phyloP scores from a whole-genome alignment of 225 moss, liverwort and hornwort species.

The Pleurozium schreberi region DNA sequence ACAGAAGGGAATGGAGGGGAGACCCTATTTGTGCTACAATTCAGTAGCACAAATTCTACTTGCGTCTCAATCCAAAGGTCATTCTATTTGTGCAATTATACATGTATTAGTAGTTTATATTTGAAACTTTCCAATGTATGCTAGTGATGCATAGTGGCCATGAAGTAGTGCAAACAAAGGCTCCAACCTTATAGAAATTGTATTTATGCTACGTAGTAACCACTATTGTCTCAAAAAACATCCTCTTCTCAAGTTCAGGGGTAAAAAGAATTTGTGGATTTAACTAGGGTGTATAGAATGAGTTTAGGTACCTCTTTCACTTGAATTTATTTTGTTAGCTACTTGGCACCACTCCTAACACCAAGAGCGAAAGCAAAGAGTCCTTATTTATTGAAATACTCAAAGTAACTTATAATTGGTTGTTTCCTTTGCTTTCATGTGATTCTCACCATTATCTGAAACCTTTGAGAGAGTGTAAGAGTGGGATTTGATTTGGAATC shows the following conservation, averaged over 20 bases:
- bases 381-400: background rate
- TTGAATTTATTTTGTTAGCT: background rate
- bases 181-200: background rate
- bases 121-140: background rate
- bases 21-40: too few relatives aligned
- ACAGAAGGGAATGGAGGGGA: fast-evolving
- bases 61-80: fast-evolving
- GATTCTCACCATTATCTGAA: background rate
- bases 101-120: background rate
- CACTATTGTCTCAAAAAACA: background rate
- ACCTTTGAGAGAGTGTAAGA: background rate
- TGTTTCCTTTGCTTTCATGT: background rate
- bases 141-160: background rate
- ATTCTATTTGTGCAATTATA: background rate
- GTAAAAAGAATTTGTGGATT: too few relatives aligned
- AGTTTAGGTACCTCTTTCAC: fast-evolving
- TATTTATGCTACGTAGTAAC: too few relatives aligned
- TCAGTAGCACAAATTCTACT: too few relatives aligned
- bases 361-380: background rate
- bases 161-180: background rate
- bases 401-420: too few relatives aligned
- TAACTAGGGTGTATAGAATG: background rate
- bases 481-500: background rate
- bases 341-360: background rate
- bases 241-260: too few relatives aligned